Evolutionary conservation across 768 basidiomycete genomes (phyloP).

Genomic region (Xanthoconium stramineum): DNA sequence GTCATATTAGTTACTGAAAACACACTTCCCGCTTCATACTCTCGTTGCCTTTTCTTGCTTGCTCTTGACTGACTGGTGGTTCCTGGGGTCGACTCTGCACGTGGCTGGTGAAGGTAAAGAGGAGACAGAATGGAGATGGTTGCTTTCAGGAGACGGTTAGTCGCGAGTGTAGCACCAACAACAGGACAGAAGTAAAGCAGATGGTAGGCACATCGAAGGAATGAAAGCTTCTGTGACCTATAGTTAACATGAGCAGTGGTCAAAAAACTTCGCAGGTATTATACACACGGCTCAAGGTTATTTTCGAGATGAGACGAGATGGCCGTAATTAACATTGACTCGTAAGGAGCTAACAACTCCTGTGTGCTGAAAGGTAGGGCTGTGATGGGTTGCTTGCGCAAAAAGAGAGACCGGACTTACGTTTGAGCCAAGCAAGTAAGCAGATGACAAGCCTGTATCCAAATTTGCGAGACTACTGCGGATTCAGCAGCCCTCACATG

Average conservation of each 20-base stretch:
- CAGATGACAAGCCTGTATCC: conserved; percentile 51
- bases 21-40: conserved; percentile 73
- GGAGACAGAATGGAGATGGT: conserved; percentile 47
- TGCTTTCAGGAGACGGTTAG: conserved; percentile 53
- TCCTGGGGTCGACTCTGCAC: conserved; percentile 24
- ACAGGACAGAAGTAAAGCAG: conserved; percentile 44
- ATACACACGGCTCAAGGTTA: conserved; percentile 43
- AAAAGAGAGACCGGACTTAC: conserved; percentile 34
- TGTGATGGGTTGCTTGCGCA: not conserved
- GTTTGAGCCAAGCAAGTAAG: conserved; percentile 45
- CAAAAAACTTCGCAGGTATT: not conserved
- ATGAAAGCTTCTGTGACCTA: conserved; percentile 38
- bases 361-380: conserved; percentile 40
- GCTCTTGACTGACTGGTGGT: conserved; percentile 39
- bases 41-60: conserved; percentile 66
- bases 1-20: conserved; percentile 50
- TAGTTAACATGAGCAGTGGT: conserved; percentile 3
- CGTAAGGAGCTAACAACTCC: conserved; percentile 54
- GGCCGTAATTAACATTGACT: conserved; percentile 47
- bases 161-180: conserved; percentile 45
- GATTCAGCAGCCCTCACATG: conserved; percentile 53
- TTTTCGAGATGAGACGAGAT: conserved; percentile 65
- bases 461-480: conserved; percentile 41
- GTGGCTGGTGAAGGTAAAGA: conserved; percentile 43
- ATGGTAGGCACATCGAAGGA: conserved; percentile 44